These are phyloP conservation scores for Cyberlindnera amylophila DNA, from an alignment of 805 yeast genomes.

Conservation along the genomic window DNA sequence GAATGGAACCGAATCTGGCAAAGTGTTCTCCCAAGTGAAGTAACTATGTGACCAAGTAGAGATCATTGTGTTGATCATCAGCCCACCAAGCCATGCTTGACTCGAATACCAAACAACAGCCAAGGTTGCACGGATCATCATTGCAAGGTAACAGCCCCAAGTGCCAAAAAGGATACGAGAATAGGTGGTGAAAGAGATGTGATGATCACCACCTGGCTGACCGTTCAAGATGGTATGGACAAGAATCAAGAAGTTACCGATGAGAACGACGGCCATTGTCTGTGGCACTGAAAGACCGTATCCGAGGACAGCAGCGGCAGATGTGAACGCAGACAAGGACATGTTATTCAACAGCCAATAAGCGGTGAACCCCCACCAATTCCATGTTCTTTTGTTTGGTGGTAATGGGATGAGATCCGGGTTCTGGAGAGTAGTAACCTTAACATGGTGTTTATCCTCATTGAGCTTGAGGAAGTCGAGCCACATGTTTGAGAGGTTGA, in stretches of 20 bases:
- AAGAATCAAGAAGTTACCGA: constrained; percentile 46
- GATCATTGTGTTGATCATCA: constrained; percentile 10
- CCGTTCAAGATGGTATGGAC: constrained; percentile 43
- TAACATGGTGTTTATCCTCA: constrained; percentile 10
- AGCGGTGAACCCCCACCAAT: constrained; percentile 37
- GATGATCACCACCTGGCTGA: constrained; percentile 48
- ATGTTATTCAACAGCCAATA: constrained; percentile 46
- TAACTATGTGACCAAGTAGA: constrained; percentile 2
- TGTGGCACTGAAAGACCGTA: constrained; percentile 44
- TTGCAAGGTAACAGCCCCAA: constrained; percentile 40
- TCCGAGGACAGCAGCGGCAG: constrained; percentile 42
- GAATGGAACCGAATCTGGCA: constrained; percentile 11
- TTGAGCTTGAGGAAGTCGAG: constrained; percentile 3
- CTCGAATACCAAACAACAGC: constrained; percentile 14
- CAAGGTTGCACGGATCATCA: constrained; percentile 38
- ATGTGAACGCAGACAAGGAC: constrained; percentile 42
- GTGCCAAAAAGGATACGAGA: constrained; percentile 47
- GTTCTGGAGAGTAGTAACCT: constrained; percentile 9
- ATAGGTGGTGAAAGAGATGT: constrained; percentile 45
- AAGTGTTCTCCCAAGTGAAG: constrained; percentile 7
- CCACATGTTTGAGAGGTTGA: too few species aligned
- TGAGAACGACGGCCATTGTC: constrained; percentile 38
- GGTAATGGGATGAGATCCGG: constrained; percentile 16
- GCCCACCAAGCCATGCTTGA: constrained; percentile 13
- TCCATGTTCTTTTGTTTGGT: constrained; percentile 34